Base-by-base conservation (phyloP, 495 filamentous ascomycete species). In the Entonaema liquescens region DNA sequence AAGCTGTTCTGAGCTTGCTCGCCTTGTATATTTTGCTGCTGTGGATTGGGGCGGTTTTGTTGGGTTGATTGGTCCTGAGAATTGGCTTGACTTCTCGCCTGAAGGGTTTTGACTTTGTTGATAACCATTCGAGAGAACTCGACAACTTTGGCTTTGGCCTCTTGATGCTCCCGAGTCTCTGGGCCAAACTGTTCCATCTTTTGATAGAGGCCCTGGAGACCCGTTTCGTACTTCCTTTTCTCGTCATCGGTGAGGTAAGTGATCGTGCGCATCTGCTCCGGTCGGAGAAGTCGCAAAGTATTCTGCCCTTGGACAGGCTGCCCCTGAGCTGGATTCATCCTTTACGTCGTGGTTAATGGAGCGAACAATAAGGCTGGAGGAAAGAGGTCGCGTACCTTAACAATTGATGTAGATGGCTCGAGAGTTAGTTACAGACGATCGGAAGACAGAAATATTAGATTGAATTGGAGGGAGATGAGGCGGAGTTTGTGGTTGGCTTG, bases 111-210 rank as follows among this genome's bases (percentile, higher is more conserved):
- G 65, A 91, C 81, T 65, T 89, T 89, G 11, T 81, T 83, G 73
- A 84, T 81, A 42, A 94, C 78, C 73, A 86, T 90, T 59, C 85
- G 83, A 0, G 91, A 87, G 56, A 94, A 87, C 15, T 91, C 84
- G 2, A 82, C 76, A 6, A 95, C 83, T 74, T 89, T 92, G 12
- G 79, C 78, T 74, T 90, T 89, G 0, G 92, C 92, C 1, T 79
- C 76, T 58, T 83, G 81, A 53, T 92, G 89, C 58, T 90, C 87
- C 1, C 79, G 61, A 3, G 82, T 86, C 15, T 87, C 84, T 5
- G 82, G 77, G 7, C 85, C 80, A n/a, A 86, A 83, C 15, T 74
- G 85, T 44, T 91, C 89, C 38, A 94, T 84, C 9, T 82, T 73
- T 13, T 82, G 78, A 85, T 90, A 93, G 9, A 94, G 78, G 13